Evolutionary conservation across 345 rosid species (phyloP).

Genomic region (Tarenaya hassleriana): DNA sequence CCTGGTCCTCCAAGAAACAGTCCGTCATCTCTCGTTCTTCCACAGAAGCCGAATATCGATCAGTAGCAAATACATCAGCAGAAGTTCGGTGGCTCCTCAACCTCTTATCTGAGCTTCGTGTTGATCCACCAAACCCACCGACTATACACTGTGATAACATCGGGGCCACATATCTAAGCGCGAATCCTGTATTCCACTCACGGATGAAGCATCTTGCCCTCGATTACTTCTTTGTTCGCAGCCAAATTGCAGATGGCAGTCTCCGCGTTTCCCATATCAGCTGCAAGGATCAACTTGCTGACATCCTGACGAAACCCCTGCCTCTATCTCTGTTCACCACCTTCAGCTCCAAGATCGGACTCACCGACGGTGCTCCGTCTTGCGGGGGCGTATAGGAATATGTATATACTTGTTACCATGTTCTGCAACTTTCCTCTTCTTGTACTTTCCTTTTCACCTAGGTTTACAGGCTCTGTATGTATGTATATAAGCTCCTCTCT

Average conservation of each 20-base stretch:
- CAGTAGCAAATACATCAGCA: neutral
- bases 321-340: neutral
- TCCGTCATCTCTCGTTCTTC: neutral
- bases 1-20: constrained; percentile 6
- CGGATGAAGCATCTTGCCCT: neutral
- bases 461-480: no score
- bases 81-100: neutral
- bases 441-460: no score
- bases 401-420: no score
- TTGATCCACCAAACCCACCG: neutral
- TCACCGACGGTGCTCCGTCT: neutral
- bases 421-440: no score
- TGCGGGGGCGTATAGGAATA: constrained; percentile 3
- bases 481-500: no score
- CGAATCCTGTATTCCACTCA: neutral
- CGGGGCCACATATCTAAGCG: neutral
- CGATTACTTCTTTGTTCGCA: neutral
- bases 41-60: constrained; percentile 4
- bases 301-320: neutral
- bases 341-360: neutral
- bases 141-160: neutral
- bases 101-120: neutral
- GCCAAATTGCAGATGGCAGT: neutral
- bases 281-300: neutral
- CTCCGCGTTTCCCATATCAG: neutral